Evolutionary conservation across 2,329 filamentous ascomycete species (phyloP), one percentile per base, ranked within the genome.

Genomic region (Cladorrhinum sp.): DNA sequence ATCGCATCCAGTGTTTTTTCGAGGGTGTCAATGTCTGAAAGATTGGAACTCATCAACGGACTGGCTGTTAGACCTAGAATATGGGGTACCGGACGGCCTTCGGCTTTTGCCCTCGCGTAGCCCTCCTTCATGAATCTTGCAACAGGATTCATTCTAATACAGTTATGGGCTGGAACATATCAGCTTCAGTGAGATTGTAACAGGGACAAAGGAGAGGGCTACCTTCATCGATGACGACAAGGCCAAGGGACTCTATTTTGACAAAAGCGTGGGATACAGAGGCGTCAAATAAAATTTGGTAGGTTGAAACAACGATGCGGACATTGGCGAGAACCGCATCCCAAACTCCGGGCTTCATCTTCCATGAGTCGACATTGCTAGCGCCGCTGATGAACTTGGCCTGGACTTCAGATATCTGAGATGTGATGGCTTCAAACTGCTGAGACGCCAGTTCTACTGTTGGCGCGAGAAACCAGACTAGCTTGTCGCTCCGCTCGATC

Each of bases 171-270:
- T 90, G 45, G 12, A 1, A 8, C 3, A 3, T 13, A 36, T 71
- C 55, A 69, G 65, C 63, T 50, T 24, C n/a, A 52, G 2, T 58
- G 23, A 68, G 56, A n/a, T 25, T 8, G 7, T 3, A 23, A 23
- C 9, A 27, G 4, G 4, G 5, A 29, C 23, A 3, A 12, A 25
- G 13, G 32, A 7, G 29, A 25, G 20, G 41, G 3, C 38, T 23
- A 88, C 90, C 90, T 85, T 96, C 92, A 69, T 96, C 92, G 67
- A 96, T 90, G 0, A 96, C 81, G 16, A 96, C 75, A 3, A 96
- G 77, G 4, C 87, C 80, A 22, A 96, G 73, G 2, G 77, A 78
- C 0, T 77, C 70, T 67, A 96, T 81, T 1, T 72, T 78, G 1
- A 96, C 82, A 70, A 96, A 96, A 0, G 81, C 89, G 74, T 95